Conservation (phyloP, 2,329 filamentous ascomycete species). For the Lachnum nothofagi region DNA sequence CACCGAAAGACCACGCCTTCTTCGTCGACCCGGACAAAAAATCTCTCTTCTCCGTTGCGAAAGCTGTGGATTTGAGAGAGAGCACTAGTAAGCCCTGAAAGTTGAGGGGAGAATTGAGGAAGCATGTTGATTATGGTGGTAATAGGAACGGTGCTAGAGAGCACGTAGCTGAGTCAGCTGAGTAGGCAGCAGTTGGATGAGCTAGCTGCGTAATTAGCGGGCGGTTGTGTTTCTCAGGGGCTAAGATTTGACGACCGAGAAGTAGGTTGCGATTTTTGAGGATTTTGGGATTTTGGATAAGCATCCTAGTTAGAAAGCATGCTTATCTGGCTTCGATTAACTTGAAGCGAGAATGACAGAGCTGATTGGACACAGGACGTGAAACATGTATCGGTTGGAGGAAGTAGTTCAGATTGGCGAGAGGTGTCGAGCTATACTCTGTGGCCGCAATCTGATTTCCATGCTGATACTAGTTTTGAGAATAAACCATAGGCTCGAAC, state of each 20-base stretch:
- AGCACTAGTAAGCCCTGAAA: constrained; percentile 34
- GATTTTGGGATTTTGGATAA: constrained; percentile 43
- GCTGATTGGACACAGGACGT: constrained; percentile 12
- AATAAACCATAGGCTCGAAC: constrained; percentile 38
- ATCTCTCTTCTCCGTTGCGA: constrained; percentile 38
- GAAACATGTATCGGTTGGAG: constrained; percentile 18
- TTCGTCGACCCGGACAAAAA: constrained; percentile 44
- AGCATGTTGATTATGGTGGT: not conserved
- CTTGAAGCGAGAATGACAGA: not conserved
- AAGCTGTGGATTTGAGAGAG: constrained; percentile 39
- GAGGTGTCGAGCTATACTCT: constrained; percentile 43
- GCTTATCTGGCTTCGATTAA: not conserved
- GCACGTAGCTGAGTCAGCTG: constrained; percentile 26
- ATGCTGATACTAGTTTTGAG: constrained; percentile 48
- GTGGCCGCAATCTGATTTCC: constrained; percentile 39
- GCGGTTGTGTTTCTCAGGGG: constrained; percentile 50
- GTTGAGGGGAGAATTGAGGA: not conserved
- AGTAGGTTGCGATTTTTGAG: constrained; percentile 42
- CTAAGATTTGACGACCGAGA: constrained; percentile 43
- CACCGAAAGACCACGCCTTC: constrained; percentile 35
- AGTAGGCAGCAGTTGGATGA: constrained; percentile 27
- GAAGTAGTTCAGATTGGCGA: constrained; percentile 40
- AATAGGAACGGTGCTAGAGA: constrained; percentile 26
- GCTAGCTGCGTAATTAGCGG: constrained; percentile 30
- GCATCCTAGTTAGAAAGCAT: constrained; percentile 42